A percentile compares a stretch with the other conserved stretches of the same genome.
These are phyloP conservation scores for Aristolochia contorta DNA, from an alignment of 164 flowering plant species.

Conservation along the genomic window DNA sequence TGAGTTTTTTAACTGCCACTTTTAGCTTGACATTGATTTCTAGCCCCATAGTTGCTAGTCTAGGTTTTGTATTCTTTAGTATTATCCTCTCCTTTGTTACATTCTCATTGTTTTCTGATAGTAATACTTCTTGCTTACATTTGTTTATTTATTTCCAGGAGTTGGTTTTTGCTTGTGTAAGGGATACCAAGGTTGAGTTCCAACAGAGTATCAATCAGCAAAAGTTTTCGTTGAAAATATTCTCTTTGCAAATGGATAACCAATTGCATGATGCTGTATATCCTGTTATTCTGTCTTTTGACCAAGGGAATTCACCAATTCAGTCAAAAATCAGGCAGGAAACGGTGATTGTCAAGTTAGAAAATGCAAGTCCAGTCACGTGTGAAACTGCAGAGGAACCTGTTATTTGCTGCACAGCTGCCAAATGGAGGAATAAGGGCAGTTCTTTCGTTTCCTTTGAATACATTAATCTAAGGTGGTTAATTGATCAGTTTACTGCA, in stretches of 20 bases:
- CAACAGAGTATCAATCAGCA: constrained; percentile 73
- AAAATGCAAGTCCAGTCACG: constrained; percentile 15
- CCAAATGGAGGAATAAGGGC: constrained; percentile 84
- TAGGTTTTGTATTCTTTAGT: neutral
- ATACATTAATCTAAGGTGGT: constrained; percentile 61
- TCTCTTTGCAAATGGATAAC: constrained; percentile 83
- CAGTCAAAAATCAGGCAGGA: constrained; percentile 29
- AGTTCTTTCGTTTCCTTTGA: constrained; percentile 66
- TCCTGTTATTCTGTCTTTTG: constrained; percentile 78
- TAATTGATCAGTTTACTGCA: constrained; percentile 1
- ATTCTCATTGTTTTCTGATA: no score
- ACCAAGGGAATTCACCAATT: constrained; percentile 24
- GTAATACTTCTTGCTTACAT: neutral
- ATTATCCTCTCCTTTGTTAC: neutral
- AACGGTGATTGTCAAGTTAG: constrained; percentile 18
- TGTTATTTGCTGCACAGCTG: constrained; percentile 38
- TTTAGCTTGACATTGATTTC: no score
- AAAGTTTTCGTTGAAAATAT: constrained; percentile 48
- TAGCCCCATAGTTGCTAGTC: no score
- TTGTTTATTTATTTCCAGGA: constrained; percentile 40
- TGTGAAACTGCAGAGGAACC: constrained; percentile 45
- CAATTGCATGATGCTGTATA: constrained; percentile 57
- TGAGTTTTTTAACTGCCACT: no score
- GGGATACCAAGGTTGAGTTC: constrained; percentile 41
- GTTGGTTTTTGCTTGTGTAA: constrained; percentile 70